phyloP scores from a whole-genome alignment of 345 rosid species.

The Eucalyptus erythrocorys region DNA sequence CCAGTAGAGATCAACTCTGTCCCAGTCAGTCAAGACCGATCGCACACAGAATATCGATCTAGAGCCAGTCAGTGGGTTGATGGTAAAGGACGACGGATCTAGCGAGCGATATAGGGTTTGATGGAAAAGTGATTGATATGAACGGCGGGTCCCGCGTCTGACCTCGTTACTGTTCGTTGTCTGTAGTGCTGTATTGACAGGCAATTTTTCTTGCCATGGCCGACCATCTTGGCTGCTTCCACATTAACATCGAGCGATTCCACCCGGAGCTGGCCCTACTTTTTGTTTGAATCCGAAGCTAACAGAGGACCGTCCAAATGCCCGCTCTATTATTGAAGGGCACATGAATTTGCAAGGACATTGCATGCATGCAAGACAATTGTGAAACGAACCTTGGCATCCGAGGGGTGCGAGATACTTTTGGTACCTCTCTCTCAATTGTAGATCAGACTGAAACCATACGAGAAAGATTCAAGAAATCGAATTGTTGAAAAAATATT shows the following conservation, averaged over 20 bases:
- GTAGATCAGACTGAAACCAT: neutral
- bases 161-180: neutral
- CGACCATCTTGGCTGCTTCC: neutral
- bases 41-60: neutral
- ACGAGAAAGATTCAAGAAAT: neutral
- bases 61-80: neutral
- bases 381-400: neutral
- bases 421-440: neutral
- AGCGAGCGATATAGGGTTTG: neutral
- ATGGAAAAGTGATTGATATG: neutral
- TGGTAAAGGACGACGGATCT: neutral
- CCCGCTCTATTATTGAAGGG: neutral
- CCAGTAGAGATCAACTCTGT: neutral
- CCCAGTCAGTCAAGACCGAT: neutral
- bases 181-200: neutral
- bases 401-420: neutral
- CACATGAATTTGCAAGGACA: neutral
- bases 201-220: neutral
- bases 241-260: neutral
- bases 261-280: neutral
- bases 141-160: neutral
- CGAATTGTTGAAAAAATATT: too few relatives aligned
- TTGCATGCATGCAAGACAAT: neutral
- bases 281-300: neutral
- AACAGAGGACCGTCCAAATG: neutral